Evolutionary conservation across 176 grass and related monocot species (phyloP).

Genomic region (Canna indica): DNA sequence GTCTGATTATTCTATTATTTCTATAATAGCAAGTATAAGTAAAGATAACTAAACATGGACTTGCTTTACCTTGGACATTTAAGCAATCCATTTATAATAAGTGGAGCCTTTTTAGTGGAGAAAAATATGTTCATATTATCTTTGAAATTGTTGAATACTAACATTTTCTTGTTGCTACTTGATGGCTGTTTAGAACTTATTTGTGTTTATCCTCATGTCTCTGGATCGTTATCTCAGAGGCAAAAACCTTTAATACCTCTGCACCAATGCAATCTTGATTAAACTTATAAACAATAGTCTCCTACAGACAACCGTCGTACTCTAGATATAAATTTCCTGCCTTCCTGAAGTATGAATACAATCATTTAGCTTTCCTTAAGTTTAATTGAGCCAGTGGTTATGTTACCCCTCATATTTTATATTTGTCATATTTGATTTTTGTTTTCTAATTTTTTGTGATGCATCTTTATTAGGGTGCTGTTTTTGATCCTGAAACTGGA

Average conservation of each 20-base stretch:
- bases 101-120: no score
- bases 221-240: not conserved
- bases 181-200: no score
- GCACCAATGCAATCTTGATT: not conserved
- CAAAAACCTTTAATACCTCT: not conserved
- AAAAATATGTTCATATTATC: no score
- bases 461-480: constrained; percentile 42
- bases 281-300: not conserved
- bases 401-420: not conserved
- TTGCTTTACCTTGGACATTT: no score
- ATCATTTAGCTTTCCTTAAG: not conserved
- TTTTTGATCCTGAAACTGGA: constrained; percentile 77
- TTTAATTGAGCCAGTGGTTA: not conserved
- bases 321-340: not conserved
- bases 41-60: no score
- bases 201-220: not conserved
- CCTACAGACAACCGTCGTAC: not conserved
- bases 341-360: not conserved
- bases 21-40: no score
- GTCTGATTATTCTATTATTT: no score
- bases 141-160: no score
- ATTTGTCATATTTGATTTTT: not conserved
- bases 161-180: no score
- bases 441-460: not conserved
- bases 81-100: no score